Base-by-base conservation (phyloP, 768 basidiomycete species). In the Hygrophoropsis aurantiaca region DNA sequence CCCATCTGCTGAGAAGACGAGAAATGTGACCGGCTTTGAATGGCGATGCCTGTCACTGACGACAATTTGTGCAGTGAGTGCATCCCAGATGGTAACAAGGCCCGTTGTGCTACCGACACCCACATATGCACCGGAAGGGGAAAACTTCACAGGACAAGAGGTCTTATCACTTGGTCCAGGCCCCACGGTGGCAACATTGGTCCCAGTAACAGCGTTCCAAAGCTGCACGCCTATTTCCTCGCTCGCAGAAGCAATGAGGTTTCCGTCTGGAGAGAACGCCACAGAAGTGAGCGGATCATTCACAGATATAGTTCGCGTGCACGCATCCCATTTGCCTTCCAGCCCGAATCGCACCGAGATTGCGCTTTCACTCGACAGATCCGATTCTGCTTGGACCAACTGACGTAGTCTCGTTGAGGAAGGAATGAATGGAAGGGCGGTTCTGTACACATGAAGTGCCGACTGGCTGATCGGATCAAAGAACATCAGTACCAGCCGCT, bases 401-500 rank as follows among this genome's bases (percentile, higher is more conserved):
- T 40, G 40, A 21, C 38, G 33, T 7, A 60, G 26, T 34, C 27
- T 16, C 9, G 35, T 52, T 1, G 21, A 21, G 3, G 7, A 11
- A 7, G 48, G 42, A 15, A 23, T 24, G 33, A 52, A 38, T 5
- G 30, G 20, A 26, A 57, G 37, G 1, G 49, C 52, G 1, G 58
- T 44, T 19, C 46, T 35, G 23, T 59, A 47, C n/a, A 57, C 42
- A 20, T 59, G 58, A 11, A 60, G 38, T 10, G 58, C 58, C 30
- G 46, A 57, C n/a, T 59, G 48, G 3, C 58, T 47, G 30, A 59
- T 57, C 23, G 47, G 36, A 16, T 57, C 55, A 47, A 44, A 60
- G 44, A 34, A 50, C 20, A 60, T 52, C 7, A 57, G 46, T 4
- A 60, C 48, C 2, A 59, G 44, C 13, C 46, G 55, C 9, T 57